Base-by-base conservation (phyloP, 306 rosid species). In the Sicyos baderoa region DNA sequence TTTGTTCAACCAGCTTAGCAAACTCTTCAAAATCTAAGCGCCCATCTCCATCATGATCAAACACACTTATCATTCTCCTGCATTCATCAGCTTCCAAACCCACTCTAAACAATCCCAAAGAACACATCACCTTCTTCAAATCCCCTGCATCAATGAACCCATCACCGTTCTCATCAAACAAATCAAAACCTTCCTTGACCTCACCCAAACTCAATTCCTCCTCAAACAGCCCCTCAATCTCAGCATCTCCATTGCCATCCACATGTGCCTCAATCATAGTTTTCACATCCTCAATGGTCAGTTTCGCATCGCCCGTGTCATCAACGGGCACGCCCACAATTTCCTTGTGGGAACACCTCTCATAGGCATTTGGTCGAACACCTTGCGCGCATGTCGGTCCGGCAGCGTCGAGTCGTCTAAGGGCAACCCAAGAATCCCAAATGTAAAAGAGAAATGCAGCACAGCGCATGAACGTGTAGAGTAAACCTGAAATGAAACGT, bases 121-220 rank as follows among this genome's bases (percentile, higher is more conserved):
- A 68, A 44, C 18, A 32, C 6, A 85, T 37, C 11, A 72, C 87
- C 51, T 64, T 78, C 75, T 62, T 68, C 51, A 85, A 9, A 70
- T 85, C 89, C 78, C 57, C 79, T 29, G 72, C 79, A 71, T 82
- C 87, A 48, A 85, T 83, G 71, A 85, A 80, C 65, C 89, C 87
- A 32, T 85, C 89, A 1, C 54, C 56, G 11, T 85, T 85, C 70
- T 74, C 79, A 73, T 85, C 87, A 53, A 80, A 85, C 53, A 82
- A 68, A 12, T 71, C 68, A 45, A 85, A 85, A 35, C 84, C 89
- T 67, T 85, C 74, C 53, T 74, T 64, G 52, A 85, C 76, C 56
- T 85, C 89, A 64, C 74, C 84, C 13, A 69, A 23, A 17, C 85
- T 74, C 52, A 75, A 67, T 47, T 78, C 85, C 58, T 85, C 82